phyloP scores from a whole-genome alignment of 2,329 filamentous ascomycete genomes.

The Colletotrichum tropicicola region DNA sequence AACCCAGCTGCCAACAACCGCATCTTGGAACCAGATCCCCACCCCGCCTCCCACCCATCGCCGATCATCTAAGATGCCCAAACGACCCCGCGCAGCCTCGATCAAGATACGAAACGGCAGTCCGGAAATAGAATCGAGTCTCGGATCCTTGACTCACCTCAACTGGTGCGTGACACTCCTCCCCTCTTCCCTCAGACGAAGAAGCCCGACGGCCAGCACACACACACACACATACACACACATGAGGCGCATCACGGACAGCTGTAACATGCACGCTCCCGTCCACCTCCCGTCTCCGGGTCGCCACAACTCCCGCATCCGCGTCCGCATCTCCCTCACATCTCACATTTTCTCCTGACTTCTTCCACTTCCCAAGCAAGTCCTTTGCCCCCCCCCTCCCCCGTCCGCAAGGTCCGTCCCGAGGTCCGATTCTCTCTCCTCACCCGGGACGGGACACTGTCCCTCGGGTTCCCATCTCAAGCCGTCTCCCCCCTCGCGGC shows the following conservation, averaged over 20 bases:
- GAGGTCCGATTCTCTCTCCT: neutral
- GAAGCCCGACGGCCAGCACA: no score
- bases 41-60: neutral
- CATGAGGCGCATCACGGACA: no score
- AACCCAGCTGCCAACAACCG: neutral
- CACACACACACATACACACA: no score
- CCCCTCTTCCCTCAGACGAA: neutral
- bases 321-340: neutral
- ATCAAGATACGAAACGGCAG: no score
- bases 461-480: no score
- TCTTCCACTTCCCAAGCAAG: no score
- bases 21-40: neutral
- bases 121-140: neutral
- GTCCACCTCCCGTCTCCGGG: neutral
- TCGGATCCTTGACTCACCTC: no score
- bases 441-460: no score
- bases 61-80: no score
- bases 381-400: neutral
- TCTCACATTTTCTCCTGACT: neutral
- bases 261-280: neutral
- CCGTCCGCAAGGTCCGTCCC: neutral
- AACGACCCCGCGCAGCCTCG: no score
- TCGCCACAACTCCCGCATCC: neutral
- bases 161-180: no score
- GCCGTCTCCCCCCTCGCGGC: neutral